A percentile compares a stretch with the other conserved stretches of the same genome.
These are phyloP conservation scores for Spergularia azorica DNA, from an alignment of 179 eudicot species.

Conservation along the genomic window DNA sequence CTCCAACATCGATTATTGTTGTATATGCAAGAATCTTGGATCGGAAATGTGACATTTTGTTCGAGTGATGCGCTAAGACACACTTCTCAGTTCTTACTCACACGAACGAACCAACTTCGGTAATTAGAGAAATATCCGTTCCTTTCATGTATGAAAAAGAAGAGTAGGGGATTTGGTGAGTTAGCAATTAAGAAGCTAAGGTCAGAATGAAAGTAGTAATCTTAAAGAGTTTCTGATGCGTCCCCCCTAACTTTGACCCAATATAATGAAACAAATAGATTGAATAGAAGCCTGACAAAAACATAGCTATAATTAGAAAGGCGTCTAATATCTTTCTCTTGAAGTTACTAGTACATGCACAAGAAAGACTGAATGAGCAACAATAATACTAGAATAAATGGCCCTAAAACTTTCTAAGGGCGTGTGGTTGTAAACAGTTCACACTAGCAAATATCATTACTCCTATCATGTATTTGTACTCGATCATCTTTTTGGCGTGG, in stretches of 20 bases:
- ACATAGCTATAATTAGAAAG: slow-evolving; percentile 25
- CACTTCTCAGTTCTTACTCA: no score
- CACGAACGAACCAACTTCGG: no score
- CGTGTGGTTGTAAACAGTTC: slow-evolving; percentile 5
- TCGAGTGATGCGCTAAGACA: no score
- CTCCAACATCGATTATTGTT: no score
- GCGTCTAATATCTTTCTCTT: slow-evolving; percentile 25
- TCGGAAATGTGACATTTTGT: no score
- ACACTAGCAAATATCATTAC: not conserved
- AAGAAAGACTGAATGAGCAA: not conserved
- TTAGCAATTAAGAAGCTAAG: not conserved
- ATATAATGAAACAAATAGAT: slow-evolving; percentile 9
- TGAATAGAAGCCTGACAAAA: slow-evolving; percentile 14
- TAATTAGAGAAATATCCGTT: no score
- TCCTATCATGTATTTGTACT: no score
- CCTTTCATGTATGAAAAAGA: no score
- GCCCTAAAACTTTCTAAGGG: not conserved
- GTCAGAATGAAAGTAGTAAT: not conserved
- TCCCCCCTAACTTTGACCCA: slow-evolving; percentile 20
- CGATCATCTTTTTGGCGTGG: not conserved
- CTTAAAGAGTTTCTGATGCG: slow-evolving; percentile 11
- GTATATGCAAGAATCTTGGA: no score
- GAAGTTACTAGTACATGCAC: slow-evolving; percentile 3
- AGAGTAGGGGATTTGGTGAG: not conserved
- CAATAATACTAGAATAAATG: no score